Percentiles rank a stretch among this genome's conserved stretches.
Conservation (phyloP, 345 rosid species). For the Eucalyptus viminalis region DNA sequence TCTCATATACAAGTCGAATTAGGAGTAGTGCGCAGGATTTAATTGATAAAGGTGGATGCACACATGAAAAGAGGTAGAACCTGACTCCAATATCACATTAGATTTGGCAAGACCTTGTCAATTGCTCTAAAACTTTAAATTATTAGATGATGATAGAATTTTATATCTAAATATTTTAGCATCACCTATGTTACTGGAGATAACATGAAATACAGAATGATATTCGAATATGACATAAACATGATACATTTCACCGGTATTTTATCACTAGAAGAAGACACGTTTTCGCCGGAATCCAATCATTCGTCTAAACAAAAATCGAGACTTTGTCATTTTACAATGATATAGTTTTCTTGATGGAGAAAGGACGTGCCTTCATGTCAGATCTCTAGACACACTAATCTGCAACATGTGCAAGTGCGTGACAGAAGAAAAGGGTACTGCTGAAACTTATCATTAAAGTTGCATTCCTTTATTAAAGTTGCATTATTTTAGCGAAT, state of each 20-base stretch:
- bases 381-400: neutral
- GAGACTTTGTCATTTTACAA: neutral
- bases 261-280: neutral
- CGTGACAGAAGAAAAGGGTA: too few relatives aligned
- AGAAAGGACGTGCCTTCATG: neutral
- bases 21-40: rapidly evolving
- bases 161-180: neutral
- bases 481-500: neutral
- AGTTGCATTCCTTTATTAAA: too few relatives aligned
- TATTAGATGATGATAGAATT: neutral
- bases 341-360: neutral
- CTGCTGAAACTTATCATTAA: neutral
- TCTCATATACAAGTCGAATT: rapidly evolving
- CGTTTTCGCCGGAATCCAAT: neutral
- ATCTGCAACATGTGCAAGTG: neutral
- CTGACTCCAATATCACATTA: rapidly evolving
- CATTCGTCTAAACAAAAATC: neutral
- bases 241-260: neutral
- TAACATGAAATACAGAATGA: too few relatives aligned
- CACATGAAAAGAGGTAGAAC: neutral
- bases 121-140: neutral
- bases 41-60: neutral
- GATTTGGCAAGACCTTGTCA: neutral
- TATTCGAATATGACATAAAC: neutral
- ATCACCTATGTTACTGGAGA: neutral